A percentile compares a stretch with the other conserved stretches of the same genome.
phyloP scores from a whole-genome alignment of 805 yeast genomes.

The Metschnikowia drakensbergensis region DNA sequence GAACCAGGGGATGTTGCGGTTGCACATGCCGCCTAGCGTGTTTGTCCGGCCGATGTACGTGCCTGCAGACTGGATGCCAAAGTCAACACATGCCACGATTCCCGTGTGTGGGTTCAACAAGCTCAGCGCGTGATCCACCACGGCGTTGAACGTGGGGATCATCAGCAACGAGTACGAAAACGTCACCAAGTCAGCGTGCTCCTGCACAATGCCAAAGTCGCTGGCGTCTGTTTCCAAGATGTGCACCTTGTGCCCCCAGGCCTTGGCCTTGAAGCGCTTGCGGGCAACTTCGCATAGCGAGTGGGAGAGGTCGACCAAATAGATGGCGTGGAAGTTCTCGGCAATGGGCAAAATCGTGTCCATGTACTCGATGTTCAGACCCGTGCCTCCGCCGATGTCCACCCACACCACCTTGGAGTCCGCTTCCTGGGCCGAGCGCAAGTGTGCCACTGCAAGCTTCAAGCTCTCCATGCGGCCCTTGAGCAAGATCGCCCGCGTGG shows the following conservation, averaged over 20 bases:
- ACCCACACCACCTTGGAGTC: constrained; percentile 55
- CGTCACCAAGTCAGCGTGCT: constrained; percentile 66
- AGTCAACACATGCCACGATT: constrained; percentile 68
- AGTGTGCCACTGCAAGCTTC: constrained; percentile 55
- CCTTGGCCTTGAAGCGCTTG: constrained; percentile 44
- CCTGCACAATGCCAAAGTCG: constrained; percentile 49
- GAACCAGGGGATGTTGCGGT: constrained; percentile 74
- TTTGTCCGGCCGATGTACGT: constrained; percentile 65
- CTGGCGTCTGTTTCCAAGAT: constrained; percentile 74
- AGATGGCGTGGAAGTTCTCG: constrained; percentile 56
- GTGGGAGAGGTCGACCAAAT: constrained; percentile 72
- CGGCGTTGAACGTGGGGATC: constrained; percentile 81
- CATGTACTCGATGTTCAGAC: constrained; percentile 78
- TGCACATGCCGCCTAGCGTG: constrained; percentile 69
- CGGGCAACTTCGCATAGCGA: constrained; percentile 72
- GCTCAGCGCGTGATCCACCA: constrained; percentile 61
- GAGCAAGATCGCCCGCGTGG: constrained; percentile 61
- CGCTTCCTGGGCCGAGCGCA: constrained; percentile 30
- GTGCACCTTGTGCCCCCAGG: constrained; percentile 52
- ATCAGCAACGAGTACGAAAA: constrained; percentile 78
- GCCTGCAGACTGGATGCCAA: constrained; percentile 69
- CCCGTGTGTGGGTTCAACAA: constrained; percentile 54
- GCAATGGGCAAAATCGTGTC: constrained; percentile 47
- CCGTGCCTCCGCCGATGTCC: constrained; percentile 87
- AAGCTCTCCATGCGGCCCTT: constrained; percentile 70